Evolutionary conservation across 2,329 filamentous ascomycete genomes (phyloP).

Genomic region (Trematosphaeria pertusa): DNA sequence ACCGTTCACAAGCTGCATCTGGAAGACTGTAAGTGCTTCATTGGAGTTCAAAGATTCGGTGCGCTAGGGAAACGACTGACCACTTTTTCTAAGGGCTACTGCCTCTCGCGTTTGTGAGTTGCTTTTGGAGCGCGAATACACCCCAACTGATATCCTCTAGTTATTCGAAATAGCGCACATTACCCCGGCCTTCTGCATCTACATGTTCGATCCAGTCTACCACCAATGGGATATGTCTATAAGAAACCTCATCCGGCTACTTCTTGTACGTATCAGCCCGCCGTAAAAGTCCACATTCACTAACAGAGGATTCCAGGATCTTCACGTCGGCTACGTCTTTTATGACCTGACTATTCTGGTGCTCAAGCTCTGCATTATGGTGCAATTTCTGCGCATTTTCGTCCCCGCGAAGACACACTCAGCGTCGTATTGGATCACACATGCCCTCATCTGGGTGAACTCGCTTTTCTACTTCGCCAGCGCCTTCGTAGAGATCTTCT

Average conservation of each 20-base stretch:
- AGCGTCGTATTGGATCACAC: conserved; percentile 9
- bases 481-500: conserved; percentile 4
- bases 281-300: no score
- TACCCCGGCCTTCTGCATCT: no score
- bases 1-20: neutral
- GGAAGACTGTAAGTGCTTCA: neutral
- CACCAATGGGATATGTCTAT: neutral
- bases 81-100: neutral
- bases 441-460: conserved; percentile 14
- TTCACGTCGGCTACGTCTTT: neutral
- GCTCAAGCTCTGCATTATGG: conserved; percentile 11
- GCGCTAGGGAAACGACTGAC: neutral
- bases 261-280: neutral
- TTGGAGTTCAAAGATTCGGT: no score
- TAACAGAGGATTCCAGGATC: neutral
- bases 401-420: neutral
- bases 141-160: no score
- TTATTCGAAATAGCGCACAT: no score
- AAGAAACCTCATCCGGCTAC: neutral
- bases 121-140: neutral
- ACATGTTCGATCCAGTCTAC: no score
- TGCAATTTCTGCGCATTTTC: conserved; percentile 14
- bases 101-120: neutral
- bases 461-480: conserved; percentile 8
- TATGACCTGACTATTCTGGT: conserved; percentile 6